phyloP scores from a whole-genome alignment of 768 basidiomycete genomes.

The Phlegmacium glaucopus region DNA sequence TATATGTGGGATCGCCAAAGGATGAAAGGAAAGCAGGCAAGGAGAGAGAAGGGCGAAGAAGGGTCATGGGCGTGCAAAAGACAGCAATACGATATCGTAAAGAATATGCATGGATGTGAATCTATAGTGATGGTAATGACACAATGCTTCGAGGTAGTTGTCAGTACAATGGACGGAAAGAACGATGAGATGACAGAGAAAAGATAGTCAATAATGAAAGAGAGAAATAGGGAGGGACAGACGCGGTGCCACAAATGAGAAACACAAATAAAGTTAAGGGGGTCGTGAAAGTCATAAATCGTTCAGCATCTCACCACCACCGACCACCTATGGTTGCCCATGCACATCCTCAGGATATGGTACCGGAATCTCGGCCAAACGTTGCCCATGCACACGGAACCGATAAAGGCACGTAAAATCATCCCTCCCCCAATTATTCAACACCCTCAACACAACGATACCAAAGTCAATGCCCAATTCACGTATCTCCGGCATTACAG shows the following conservation, averaged over 20 bases:
- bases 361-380: slow-evolving; percentile 37
- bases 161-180: slow-evolving; percentile 3
- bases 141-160: slow-evolving; percentile 11
- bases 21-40: background rate
- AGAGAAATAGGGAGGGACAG: slow-evolving; percentile 4
- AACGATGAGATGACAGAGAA: background rate
- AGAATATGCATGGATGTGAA: no score
- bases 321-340: background rate
- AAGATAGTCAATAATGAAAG: slow-evolving; percentile 10
- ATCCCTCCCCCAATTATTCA: slow-evolving; percentile 83
- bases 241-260: background rate
- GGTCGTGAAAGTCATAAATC: slow-evolving; percentile 11
- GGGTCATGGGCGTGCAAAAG: slow-evolving; percentile 14
- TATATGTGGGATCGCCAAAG: background rate
- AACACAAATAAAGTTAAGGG: background rate
- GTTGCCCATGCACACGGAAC: slow-evolving; percentile 73
- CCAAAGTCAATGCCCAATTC: slow-evolving; percentile 81
- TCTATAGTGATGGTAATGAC: slow-evolving; percentile 10
- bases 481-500: slow-evolving; percentile 62
- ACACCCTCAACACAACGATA: slow-evolving; percentile 74
- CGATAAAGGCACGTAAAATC: slow-evolving; percentile 90
- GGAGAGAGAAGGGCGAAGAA: slow-evolving; percentile 1
- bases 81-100: slow-evolving; percentile 17
- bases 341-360: slow-evolving; percentile 29
- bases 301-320: background rate